phyloP scores from a whole-genome alignment of 1,284 basidiomycete genomes.

The Cutaneotrichosporon sp. region DNA sequence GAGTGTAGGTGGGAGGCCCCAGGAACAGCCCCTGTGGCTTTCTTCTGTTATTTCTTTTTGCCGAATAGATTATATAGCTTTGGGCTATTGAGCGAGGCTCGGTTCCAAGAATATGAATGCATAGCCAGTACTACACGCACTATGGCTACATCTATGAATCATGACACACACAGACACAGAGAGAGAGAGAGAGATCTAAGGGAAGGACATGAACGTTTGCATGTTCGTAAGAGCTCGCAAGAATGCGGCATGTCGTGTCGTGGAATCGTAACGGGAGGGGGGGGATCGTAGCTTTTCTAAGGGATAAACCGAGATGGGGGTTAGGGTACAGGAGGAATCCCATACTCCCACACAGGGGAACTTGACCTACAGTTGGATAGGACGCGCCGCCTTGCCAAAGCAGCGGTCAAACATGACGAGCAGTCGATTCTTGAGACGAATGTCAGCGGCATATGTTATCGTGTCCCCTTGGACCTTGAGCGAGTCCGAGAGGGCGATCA shows the following conservation, averaged over 20 bases:
- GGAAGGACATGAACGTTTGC: not conserved
- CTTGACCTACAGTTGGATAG: not conserved
- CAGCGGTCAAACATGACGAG: constrained; percentile 16
- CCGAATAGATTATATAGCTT: too few relatives aligned
- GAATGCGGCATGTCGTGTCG: not conserved
- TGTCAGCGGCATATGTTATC: not conserved
- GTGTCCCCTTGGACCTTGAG: constrained; percentile 11
- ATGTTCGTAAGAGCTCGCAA: not conserved
- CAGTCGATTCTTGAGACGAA: constrained; percentile 8
- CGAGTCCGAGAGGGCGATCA: constrained; percentile 13
- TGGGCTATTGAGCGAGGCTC: too few relatives aligned
- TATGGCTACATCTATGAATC: not conserved
- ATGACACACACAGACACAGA: not conserved
- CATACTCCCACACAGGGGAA: not conserved
- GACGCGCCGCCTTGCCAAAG: constrained; percentile 7
- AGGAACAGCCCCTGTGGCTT: not conserved
- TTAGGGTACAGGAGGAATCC: not conserved
- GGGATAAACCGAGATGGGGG: not conserved
- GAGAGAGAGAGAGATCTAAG: too few relatives aligned
- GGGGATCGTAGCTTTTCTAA: too few relatives aligned
- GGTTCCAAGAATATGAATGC: not conserved
- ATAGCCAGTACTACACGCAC: constrained; percentile 3
- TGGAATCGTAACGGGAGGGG: not conserved
- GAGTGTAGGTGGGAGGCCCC: not conserved
- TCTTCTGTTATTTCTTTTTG: not conserved